Evolutionary conservation across 2,329 filamentous ascomycete genomes (phyloP), one percentile per base, ranked within the genome.

Genomic region (Ceratocystis diversiconidia): DNA sequence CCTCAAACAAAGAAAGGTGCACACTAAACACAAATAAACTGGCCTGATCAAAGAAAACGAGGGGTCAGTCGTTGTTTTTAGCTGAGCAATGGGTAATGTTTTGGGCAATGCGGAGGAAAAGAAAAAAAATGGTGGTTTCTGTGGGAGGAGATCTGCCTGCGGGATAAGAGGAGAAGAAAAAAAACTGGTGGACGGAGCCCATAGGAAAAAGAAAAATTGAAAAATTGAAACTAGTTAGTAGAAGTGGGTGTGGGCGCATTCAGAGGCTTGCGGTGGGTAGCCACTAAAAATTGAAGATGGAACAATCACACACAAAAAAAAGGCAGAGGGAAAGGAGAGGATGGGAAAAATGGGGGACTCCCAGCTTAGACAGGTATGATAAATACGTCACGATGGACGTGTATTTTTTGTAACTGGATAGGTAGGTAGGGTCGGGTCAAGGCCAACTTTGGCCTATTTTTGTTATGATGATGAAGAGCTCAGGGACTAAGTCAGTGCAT

Each of bases 71-170:
- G 55, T 36, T 25, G 36, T 44, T 32, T 32, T 65, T 48, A 46
- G 41, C 61, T 28, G 36, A 50, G 43, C 43, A 60, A 65, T 65
- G 55, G 50, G 55, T 36, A 43, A 62, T 50, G n/a, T 52, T 65
- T 61, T 64, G 43, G 44, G 63, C n/a, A 32, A 57, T 65, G 55
- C 43, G 44, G 63, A 46, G 63, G 63, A 52, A 57, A 48, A 19
- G 55, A 61, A 65, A 63, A 46, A 60, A 65, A 59, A 46, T 32
- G 63, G 57, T 60, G 55, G 63, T 46, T 65, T 65, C 55, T 63
- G 62, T 65, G 63, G 57, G 63, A 65, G 63, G 57, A 65, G 57
- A 48, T 65, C 63, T 65, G 63, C 63, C 63, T 65, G 63, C 63
- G 63, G 55, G 55, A 65, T 50, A 52, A 65, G 63, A 65, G 63